A percentile compares a stretch with the other conserved stretches of the same genome.
Conservation (phyloP, 345 rosid species). For the Eucalyptus camaldulensis region DNA sequence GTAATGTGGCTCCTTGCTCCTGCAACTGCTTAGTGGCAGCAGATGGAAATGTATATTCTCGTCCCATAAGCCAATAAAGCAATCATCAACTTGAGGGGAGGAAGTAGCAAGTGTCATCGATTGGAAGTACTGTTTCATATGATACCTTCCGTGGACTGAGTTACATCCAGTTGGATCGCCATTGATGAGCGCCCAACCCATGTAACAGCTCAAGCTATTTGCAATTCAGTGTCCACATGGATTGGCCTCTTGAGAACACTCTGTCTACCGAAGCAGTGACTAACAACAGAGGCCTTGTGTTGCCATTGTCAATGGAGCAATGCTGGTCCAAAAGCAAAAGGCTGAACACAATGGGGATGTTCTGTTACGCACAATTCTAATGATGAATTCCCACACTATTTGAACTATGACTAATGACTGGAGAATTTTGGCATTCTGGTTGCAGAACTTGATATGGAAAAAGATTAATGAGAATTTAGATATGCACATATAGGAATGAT, state of each 20-base stretch:
- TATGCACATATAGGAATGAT: neutral
- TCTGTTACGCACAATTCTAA: neutral
- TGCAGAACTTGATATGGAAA: neutral
- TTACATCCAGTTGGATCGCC: too few relatives aligned
- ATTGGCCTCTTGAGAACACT: constrained; percentile 15
- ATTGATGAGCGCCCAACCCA: too few relatives aligned
- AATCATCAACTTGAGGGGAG: too few relatives aligned
- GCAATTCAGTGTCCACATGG: too few relatives aligned
- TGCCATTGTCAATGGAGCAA: constrained; percentile 39
- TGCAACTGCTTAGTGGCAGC: too few relatives aligned
- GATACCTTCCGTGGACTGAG: too few relatives aligned
- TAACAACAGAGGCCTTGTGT: constrained; percentile 46
- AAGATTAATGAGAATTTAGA: neutral
- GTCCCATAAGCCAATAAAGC: too few relatives aligned
- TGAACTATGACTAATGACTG: neutral
- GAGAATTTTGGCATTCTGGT: neutral
- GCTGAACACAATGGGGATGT: neutral
- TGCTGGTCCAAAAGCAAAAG: constrained; percentile 27
- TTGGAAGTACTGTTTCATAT: too few relatives aligned
- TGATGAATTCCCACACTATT: neutral
- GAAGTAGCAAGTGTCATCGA: too few relatives aligned
- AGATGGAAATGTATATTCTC: too few relatives aligned
- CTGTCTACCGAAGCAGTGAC: constrained; percentile 92
- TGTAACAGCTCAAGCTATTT: too few relatives aligned
- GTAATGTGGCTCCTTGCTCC: too few relatives aligned